Conservation (phyloP, 371 early-diverging fungal genomes). For the Paraphysoderma sedebokerense region DNA sequence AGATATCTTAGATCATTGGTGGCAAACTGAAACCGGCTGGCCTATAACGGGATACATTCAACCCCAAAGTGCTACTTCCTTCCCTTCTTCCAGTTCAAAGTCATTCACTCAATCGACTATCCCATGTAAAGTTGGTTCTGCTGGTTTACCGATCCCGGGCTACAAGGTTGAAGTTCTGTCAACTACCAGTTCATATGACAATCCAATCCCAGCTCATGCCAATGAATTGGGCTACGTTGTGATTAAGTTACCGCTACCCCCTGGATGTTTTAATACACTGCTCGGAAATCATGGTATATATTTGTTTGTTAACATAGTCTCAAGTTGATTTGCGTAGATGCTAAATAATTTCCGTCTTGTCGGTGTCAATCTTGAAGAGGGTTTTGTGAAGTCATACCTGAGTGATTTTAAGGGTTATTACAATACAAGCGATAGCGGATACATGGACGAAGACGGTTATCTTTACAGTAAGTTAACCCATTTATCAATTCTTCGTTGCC, state of each 20-base stretch:
- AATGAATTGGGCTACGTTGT: slow-evolving; percentile 57
- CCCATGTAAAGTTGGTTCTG: slow-evolving; percentile 38
- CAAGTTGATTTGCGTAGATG: no score
- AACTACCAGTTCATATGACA: slow-evolving; percentile 9
- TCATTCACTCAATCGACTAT: no score
- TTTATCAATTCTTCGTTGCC: no score
- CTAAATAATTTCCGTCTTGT: no score
- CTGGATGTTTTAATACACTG: slow-evolving; percentile 47
- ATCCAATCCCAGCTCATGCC: slow-evolving; percentile 14
- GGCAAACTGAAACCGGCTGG: slow-evolving; percentile 91
- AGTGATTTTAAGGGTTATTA: slow-evolving; percentile 60
- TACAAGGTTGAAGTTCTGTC: slow-evolving; percentile 41
- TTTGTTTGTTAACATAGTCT: no score
- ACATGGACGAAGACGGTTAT: slow-evolving; percentile 51
- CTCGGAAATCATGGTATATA: no score
- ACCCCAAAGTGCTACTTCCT: no score
- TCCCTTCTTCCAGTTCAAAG: no score
- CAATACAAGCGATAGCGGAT: slow-evolving; percentile 70
- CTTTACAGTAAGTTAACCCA: no score
- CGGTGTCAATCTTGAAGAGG: no score
- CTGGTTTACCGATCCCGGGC: slow-evolving; percentile 61
- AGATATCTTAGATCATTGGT: slow-evolving; percentile 64
- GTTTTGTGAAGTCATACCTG: slow-evolving; percentile 62
- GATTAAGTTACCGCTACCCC: slow-evolving; percentile 61
- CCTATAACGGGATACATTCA: no score